Conservation (phyloP, 1,284 basidiomycete species). For the Ustilago xerochloae region DNA sequence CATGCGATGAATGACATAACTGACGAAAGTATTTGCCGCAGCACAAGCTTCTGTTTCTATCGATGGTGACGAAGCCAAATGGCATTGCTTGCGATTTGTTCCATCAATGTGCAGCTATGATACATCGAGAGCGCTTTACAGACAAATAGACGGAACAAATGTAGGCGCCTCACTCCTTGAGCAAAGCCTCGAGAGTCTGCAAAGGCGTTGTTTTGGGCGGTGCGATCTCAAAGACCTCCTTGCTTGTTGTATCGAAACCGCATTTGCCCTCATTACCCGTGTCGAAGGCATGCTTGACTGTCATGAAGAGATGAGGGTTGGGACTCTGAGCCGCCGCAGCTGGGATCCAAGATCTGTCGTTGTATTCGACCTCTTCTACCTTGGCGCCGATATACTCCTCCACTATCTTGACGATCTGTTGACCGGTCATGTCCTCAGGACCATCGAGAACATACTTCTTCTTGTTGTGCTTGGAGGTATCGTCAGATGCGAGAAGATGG, state of each 20-base stretch:
- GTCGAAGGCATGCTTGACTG: neutral
- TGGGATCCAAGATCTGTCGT: neutral
- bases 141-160: no score
- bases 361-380: neutral
- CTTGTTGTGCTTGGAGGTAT: neutral
- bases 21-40: no score
- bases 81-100: no score
- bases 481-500: neutral
- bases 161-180: no score
- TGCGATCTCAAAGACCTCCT: neutral
- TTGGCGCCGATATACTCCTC: neutral
- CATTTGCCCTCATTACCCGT: neutral
- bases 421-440: neutral
- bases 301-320: neutral
- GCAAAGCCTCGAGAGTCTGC: neutral
- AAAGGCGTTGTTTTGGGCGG: neutral
- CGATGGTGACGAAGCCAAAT: no score
- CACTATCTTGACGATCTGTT: neutral
- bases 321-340: neutral
- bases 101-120: no score
- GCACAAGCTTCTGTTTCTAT: no score
- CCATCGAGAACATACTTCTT: neutral
- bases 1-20: no score
- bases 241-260: neutral
- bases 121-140: no score